These are phyloP conservation scores for Stephanodiscus minutulus DNA, from an alignment of 108 stramenopile genomes.

Conservation along the genomic window DNA sequence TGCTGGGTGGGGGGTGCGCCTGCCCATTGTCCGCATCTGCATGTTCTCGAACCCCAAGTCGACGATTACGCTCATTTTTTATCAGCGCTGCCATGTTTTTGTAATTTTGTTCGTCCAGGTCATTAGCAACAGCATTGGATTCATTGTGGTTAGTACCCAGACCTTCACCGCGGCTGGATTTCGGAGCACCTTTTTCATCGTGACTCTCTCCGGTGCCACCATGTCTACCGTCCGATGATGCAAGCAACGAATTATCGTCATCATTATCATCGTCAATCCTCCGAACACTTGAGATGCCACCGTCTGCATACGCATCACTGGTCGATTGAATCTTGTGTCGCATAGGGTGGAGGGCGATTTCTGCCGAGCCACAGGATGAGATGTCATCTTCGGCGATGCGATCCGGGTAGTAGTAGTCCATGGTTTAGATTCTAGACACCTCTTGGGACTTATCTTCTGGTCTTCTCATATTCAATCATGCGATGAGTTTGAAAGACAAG, in stretches of 20 bases:
- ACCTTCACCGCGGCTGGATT: not conserved
- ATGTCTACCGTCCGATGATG: not conserved
- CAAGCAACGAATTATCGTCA: not conserved
- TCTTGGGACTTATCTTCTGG: not conserved
- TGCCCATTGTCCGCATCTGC: not conserved
- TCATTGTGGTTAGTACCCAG: not conserved
- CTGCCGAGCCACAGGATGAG: slow-evolving; percentile 25
- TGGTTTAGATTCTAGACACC: not conserved
- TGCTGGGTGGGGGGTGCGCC: not conserved
- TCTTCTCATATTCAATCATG: not conserved
- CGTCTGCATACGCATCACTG: not conserved
- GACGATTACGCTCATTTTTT: slow-evolving; percentile 35
- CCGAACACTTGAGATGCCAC: not conserved
- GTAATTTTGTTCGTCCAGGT: slow-evolving; percentile 4
- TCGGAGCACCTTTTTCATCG: not conserved
- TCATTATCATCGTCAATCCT: not conserved
- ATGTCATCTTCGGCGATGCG: slow-evolving; percentile 43
- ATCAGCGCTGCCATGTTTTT: slow-evolving; percentile 31
- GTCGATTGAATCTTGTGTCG: not conserved
- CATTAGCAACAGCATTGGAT: not conserved
- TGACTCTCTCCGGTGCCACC: not conserved
- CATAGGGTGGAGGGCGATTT: slow-evolving; percentile 4
- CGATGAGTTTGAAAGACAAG: too few species aligned
- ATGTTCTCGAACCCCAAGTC: slow-evolving; percentile 27
- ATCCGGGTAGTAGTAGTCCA: slow-evolving; percentile 40